Evolutionary conservation across 2,329 filamentous ascomycete species (phyloP), one percentile per base, ranked within the genome.

Genomic region (Fusarium sp.): DNA sequence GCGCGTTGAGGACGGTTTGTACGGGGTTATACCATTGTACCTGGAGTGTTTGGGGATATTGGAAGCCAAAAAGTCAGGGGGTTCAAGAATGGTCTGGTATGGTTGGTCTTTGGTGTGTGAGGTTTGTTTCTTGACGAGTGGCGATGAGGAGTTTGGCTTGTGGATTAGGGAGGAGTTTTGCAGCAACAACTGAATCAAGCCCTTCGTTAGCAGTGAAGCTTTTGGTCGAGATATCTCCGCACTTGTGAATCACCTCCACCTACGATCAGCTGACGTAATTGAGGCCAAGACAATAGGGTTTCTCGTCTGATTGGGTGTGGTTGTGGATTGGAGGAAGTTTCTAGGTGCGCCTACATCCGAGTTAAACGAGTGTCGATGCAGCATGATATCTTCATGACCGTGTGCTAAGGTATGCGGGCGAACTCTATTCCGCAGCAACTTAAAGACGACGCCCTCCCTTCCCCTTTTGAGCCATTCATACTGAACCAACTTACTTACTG

Each of bases 131-230:
- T 68, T 67, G 70, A 74, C 52, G 68, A 52, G 62, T 64, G 72
- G 75, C 68, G 74, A 76, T 71, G 64, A 57, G 75, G 75, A 76
- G 76, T 78, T 78, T 70, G 76, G 64, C 62, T 59, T 59, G 58
- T 37, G 66, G 69, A 65, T 71, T 68, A 68, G 66, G 69, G 63
- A 68, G 63, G 72, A 57, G 45, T 58, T 63, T 59, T 69, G 69
- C 68, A 69, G 66, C 66, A 71, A 63, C 69, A 72, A 70, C 66
- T 66, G 65, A 70, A 72, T 76, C 69, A 68, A 70, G 71, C 68
- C 71, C 50, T 66, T 64, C 33, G 47, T 71, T 73, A 50, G 63
- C 57, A 59, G 35, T 60, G 57, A 54, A 30, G 57, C 62, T 37
- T 10, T 20, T 54, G 70, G 60, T 63, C 56, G 37, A 40, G 38